Percentiles rank a stretch among this genome's conserved stretches.
These are phyloP conservation scores for Ambispora gerdemannii DNA, from an alignment of 192 early-diverging fungal genomes.

Conservation along the genomic window DNA sequence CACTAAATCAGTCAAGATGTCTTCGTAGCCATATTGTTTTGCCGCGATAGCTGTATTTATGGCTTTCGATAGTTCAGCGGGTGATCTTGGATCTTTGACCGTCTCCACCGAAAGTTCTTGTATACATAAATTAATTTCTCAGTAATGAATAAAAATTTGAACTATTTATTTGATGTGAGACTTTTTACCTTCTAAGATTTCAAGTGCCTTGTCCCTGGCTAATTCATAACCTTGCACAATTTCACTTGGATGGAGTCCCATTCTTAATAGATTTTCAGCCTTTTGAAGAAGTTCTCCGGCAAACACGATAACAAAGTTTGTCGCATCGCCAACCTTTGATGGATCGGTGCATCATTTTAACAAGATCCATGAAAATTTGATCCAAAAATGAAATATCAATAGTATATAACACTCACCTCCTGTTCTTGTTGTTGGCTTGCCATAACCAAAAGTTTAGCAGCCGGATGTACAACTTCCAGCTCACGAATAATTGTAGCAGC, in stretches of 20 bases:
- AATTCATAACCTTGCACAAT: constrained; percentile 93
- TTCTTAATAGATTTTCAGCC: constrained; percentile 86
- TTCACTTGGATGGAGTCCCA: constrained; percentile 94
- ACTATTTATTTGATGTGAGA: too few relatives aligned
- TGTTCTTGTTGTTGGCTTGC: constrained; percentile 96
- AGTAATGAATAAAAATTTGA: too few relatives aligned
- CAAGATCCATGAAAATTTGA: too few relatives aligned
- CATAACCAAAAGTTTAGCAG: constrained; percentile 93
- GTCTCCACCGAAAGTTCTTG: constrained; percentile 67
- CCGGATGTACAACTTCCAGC: constrained; percentile 96
- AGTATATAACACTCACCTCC: constrained; percentile 52
- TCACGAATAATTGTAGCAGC: constrained; percentile 98
- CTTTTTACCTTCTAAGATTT: constrained; percentile 78
- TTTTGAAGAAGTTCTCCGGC: constrained; percentile 92
- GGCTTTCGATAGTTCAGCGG: constrained; percentile 69
- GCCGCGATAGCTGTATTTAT: constrained; percentile 78
- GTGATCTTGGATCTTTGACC: constrained; percentile 49
- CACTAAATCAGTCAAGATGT: constrained; percentile 76
- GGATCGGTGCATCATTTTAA: too few relatives aligned
- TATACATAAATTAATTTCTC: constrained; percentile 14
- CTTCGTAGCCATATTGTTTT: constrained; percentile 97
- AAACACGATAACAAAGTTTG: constrained; percentile 94
- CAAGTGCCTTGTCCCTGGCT: constrained; percentile 77
- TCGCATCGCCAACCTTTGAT: constrained; percentile 92
- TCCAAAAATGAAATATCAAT: not conserved